Evolutionary conservation across 2,329 filamentous ascomycete genomes (phyloP), one percentile per base, ranked within the genome.

Genomic region (Fusarium cyanostomum): DNA sequence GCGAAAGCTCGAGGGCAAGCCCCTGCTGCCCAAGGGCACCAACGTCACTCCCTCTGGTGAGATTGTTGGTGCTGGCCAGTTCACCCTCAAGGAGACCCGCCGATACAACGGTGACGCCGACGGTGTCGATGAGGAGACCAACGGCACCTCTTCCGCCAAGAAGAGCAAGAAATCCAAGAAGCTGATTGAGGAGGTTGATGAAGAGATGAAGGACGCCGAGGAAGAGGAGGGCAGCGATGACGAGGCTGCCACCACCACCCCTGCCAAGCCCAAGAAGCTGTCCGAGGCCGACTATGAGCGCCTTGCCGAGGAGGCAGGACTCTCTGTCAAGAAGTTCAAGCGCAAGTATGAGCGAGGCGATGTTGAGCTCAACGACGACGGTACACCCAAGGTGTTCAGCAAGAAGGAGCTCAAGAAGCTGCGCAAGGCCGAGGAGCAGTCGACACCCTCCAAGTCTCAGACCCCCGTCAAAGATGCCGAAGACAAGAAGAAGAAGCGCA

Each of bases 41-140:
- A 85, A 86, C 58, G 90, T 94, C 66, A 91, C 85, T 26, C 92
- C 92, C 52, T 90, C 91, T 70, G 91, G 91, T 59, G 85, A 89
- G 66, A 75, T 80, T 34, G 79, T 81, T 37, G 80, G 84, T 27
- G 86, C 89, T 55, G 87, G 89, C 71, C 96, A 96, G 79, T 96
- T 92, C 85, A 91, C 94, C 64, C 84, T 99, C 73, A 96, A 96
- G 81, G 92, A 97, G 78, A 91, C 91, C 10, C 86, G 92, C 74
- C 95, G 94, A 79, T 99, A 99, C 84, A 98, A 98, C 78, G 85
- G 87, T 44, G 94, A 98, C 74, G 95, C 92, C 51, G 95, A 99
- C 78, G 94, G 93, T 64, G 81, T 97, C 46, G 87, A 86, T 12
- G 84, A 89, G 34, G 83, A 82, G 26, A 73, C 75, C 66, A 78